Conservation (phyloP, 108 stramenopile genomes). For the Cafeteria roenbergensis region DNA sequence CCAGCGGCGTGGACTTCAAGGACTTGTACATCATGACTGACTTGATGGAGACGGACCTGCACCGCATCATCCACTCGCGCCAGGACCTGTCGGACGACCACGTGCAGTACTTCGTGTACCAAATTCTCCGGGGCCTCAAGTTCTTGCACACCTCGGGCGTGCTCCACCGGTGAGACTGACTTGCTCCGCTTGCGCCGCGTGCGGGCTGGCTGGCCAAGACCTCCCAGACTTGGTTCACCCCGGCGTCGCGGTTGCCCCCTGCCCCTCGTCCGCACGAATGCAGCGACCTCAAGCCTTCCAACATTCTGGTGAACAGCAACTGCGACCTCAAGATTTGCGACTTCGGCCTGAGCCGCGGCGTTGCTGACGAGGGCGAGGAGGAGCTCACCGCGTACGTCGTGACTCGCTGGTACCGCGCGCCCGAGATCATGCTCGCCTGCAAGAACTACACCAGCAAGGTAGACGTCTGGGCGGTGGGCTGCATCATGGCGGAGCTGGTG, state of each 20-base stretch:
- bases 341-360: conserved; percentile 42
- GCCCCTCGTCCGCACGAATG: conserved; percentile 16
- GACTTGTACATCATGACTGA: conserved; percentile 44
- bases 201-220: background rate
- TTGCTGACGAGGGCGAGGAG: conserved; percentile 1
- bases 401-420: conserved; percentile 57
- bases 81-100: conserved; percentile 39
- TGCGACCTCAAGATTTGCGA: conserved; percentile 51
- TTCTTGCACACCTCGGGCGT: conserved; percentile 50
- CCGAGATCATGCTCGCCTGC: conserved; percentile 54
- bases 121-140: conserved; percentile 37
- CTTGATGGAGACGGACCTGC: conserved; percentile 50
- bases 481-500: conserved; percentile 43
- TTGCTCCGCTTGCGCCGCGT: background rate
- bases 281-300: conserved; percentile 44
- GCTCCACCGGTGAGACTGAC: too few species aligned
- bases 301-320: conserved; percentile 47
- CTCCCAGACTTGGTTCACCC: background rate
- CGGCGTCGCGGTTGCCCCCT: background rate
- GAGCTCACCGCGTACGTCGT: conserved; percentile 54
- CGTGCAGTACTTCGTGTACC: conserved; percentile 50
- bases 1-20: conserved; percentile 22
- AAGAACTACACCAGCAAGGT: conserved; percentile 38
- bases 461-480: conserved; percentile 37
- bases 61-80: conserved; percentile 39